Conservation (phyloP, 1,284 basidiomycete genomes). For the Trametes versicolor region DNA sequence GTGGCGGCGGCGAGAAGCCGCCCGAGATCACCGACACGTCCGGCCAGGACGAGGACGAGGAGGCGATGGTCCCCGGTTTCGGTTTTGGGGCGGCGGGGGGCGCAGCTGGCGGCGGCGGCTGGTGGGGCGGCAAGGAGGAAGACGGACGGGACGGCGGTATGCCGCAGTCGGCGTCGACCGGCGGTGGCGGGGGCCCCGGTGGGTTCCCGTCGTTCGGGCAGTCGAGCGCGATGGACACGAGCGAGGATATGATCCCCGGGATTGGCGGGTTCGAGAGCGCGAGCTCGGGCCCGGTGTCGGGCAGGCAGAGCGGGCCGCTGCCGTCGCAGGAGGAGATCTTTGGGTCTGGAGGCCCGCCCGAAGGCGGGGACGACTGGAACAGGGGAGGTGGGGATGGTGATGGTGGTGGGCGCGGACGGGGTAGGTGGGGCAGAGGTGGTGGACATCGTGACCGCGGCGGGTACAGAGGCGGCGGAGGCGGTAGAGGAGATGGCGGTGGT, state of each 20-base stretch:
- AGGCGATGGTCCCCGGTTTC: slow-evolving; percentile 71
- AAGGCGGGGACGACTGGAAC: slow-evolving; percentile 25
- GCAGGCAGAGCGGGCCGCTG: slow-evolving; percentile 49
- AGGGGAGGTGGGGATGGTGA: slow-evolving; percentile 17
- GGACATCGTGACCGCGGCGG: slow-evolving; percentile 38
- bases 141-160: slow-evolving; percentile 26
- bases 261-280: slow-evolving; percentile 37
- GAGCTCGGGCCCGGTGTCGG: slow-evolving; percentile 39
- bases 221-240: slow-evolving; percentile 23
- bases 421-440: slow-evolving; percentile 19
- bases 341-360: slow-evolving; percentile 24
- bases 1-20: slow-evolving; percentile 81
- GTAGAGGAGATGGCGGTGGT: slow-evolving; percentile 33
- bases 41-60: slow-evolving; percentile 70
- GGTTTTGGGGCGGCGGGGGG: slow-evolving; percentile 33
- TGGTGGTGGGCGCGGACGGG: slow-evolving; percentile 24
- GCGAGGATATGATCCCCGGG: slow-evolving; percentile 41
- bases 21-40: slow-evolving; percentile 64
- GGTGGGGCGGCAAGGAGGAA: slow-evolving; percentile 36
- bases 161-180: slow-evolving; percentile 25
- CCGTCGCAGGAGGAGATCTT: slow-evolving; percentile 56
- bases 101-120: slow-evolving; percentile 19
- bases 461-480: slow-evolving; percentile 37
- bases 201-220: slow-evolving; percentile 12
- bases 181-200: slow-evolving; percentile 19